Base-by-base conservation (phyloP, 1,284 basidiomycete species). In the Ceratobasidium sp. region DNA sequence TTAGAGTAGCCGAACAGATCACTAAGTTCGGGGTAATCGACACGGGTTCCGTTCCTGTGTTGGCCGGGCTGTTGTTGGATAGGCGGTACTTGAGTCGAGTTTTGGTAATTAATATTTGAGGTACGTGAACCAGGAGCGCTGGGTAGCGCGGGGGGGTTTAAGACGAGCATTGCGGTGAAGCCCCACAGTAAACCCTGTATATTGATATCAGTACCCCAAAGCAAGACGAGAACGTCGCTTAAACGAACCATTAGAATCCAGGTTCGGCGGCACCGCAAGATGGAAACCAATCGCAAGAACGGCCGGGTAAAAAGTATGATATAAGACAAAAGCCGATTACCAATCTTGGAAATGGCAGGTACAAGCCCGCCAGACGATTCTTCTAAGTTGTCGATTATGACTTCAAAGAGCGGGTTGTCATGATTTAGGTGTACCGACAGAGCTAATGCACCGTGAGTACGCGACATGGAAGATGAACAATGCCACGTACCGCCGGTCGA, bases 241-340 rank as follows among this genome's bases (percentile, higher is more conserved):
- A 46, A 46, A 61, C 59, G 59, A 3, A 61, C 59, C 28, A 61
- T 13, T 20, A 61, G 13, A 13, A 33, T 61, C 59, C 59, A 42
- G 59, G 59, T 61, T 61, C 28, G 28, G 13, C 59, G 59, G 28
- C 59, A 38, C n/a, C 59, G 59, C 5, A 38, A n/a, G 10, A 61
- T 33, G 13, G 59, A 3, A 38, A 28, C 13, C 12, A 61, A n/a
- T n/a, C 38, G 28, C 26, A 38, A 12, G 23, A 38, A 42, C n/a
- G 20, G 59, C 17, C 23, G 59, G 28, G 17, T 33, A 61, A 61
- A 38, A 33, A 61, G 6, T 1, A 38, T 38, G 15, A 13, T 38
- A n/a, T n/a, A 61, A 7, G 28, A 17, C 5, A 7, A 20, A 38
- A 38, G 3, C 28, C 57, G 2, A 5, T n/a, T 61, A 33, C 28